phyloP scores from a whole-genome alignment of 1,284 basidiomycete species.

The Cryptococcus sp. region DNA sequence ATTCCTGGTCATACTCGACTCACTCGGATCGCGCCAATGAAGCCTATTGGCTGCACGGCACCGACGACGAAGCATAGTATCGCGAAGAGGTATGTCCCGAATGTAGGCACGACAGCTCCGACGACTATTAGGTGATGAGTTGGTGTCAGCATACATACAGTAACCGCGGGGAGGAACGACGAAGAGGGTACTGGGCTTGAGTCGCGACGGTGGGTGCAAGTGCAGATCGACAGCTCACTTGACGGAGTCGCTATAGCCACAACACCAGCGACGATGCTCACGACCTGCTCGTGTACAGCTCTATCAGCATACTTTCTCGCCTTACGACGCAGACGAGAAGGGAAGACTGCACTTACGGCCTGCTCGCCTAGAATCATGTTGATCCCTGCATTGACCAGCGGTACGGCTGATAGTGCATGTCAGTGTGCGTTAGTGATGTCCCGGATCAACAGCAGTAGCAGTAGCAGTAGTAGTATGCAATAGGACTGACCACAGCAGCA shows the following conservation, averaged over 20 bases:
- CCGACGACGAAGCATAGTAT: constrained; percentile 72
- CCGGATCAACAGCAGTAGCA: no score
- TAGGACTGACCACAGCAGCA: constrained; percentile 50
- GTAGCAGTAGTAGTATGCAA: neutral
- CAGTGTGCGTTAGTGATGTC: neutral
- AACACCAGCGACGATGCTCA: constrained; percentile 71
- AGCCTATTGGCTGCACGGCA: constrained; percentile 73
- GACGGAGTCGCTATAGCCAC: constrained; percentile 73
- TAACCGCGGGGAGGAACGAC: neutral
- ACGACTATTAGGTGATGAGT: constrained; percentile 64
- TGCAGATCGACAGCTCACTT: constrained; percentile 27
- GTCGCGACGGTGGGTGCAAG: neutral
- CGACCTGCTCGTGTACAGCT: constrained; percentile 38
- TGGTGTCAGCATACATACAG: neutral
- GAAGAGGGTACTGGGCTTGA: neutral
- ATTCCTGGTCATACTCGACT: constrained; percentile 28
- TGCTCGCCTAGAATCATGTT: constrained; percentile 79
- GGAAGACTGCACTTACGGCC: constrained; percentile 53
- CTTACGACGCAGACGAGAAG: neutral
- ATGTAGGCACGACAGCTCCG: constrained; percentile 74
- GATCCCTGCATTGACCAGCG: constrained; percentile 80
- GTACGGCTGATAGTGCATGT: constrained; percentile 62
- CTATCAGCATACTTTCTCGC: constrained; percentile 2
- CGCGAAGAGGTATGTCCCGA: constrained; percentile 72
- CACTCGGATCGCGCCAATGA: constrained; percentile 76